Base-by-base conservation (phyloP, 257 asterid species). In the Nemophila menziesii region DNA sequence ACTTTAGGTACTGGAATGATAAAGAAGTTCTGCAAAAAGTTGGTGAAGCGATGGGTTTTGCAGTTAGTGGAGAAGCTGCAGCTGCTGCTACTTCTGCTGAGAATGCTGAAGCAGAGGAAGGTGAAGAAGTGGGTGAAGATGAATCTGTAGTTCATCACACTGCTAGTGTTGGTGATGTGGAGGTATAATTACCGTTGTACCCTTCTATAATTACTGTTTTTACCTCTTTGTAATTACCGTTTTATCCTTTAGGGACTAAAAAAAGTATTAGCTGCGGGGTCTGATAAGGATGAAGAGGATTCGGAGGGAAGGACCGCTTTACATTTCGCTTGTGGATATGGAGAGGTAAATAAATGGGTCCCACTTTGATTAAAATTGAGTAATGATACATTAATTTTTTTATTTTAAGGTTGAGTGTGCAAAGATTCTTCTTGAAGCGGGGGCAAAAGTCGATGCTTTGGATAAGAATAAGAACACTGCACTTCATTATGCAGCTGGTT, bases 291-390 rank as follows among this genome's bases (percentile, higher is more conserved):
- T 49, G 99, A 86, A 63, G 96, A 86, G 70, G 99, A 90, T 64
- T 77, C 96, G 0, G 99, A 82, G 71, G 96, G 95, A 65, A 82
- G 96, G 70, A 90, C 99, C 4, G 96, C 96, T n/a, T 68, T 90
- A 67, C 99, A 86, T 74, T 86, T 90, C 71, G 85, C 99, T 15
- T 90, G 99, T 65, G 96, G 99, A 60, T 82, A 90, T 50, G 99
- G 99, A 49, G 96, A 86, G 96, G 99, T 90, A 75, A 38, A 17
- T 13, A 12, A 15, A 19, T 3, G 8, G 22, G 9, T 22, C 27
- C n/a, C 8, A 20, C 11, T 9, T n/a, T n/a, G n/a, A n/a, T 29
- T 55, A 49, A 38, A n/a, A 27, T 41, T 44, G 36, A 20, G 29
- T 19, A 15, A 48, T 39, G 29, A 23, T 20, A 27, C 8, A 5